phyloP scores from a whole-genome alignment of 164 flowering plant species.

The Berberis vulgaris region DNA sequence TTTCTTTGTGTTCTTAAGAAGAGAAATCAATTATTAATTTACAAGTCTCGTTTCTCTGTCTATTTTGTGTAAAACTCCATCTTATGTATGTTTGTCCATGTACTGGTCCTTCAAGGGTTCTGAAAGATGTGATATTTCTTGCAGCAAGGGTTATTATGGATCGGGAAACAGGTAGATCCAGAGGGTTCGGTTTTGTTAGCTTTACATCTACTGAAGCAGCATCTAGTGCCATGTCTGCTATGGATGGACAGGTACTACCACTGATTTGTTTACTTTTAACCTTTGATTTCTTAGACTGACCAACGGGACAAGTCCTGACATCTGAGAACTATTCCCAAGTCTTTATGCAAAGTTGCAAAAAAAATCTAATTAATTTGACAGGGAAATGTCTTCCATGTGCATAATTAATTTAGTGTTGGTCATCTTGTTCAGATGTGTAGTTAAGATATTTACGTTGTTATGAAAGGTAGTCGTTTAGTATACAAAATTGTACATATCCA shows the following conservation, averaged over 20 bases:
- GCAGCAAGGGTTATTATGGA: slow-evolving; percentile 43
- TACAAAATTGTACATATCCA: too few species aligned
- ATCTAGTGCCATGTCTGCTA: slow-evolving; percentile 25
- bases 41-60: neutral
- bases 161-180: slow-evolving; percentile 38
- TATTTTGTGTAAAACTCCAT: neutral
- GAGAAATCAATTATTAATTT: too few species aligned
- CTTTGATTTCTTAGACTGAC: neutral
- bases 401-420: too few species aligned
- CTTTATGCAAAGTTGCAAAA: neutral
- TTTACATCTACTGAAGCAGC: slow-evolving; percentile 38
- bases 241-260: slow-evolving; percentile 44
- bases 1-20: too few species aligned
- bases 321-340: neutral
- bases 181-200: slow-evolving; percentile 48
- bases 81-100: neutral
- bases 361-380: too few species aligned
- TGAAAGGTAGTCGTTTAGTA: too few species aligned
- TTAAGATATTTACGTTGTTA: too few species aligned
- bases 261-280: neutral
- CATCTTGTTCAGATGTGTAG: too few species aligned
- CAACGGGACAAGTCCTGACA: neutral
- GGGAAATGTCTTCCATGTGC: too few species aligned
- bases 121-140: neutral
- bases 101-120: neutral